phyloP scores from a whole-genome alignment of 176 grass and related monocot genomes.

The Eleusine indica region DNA sequence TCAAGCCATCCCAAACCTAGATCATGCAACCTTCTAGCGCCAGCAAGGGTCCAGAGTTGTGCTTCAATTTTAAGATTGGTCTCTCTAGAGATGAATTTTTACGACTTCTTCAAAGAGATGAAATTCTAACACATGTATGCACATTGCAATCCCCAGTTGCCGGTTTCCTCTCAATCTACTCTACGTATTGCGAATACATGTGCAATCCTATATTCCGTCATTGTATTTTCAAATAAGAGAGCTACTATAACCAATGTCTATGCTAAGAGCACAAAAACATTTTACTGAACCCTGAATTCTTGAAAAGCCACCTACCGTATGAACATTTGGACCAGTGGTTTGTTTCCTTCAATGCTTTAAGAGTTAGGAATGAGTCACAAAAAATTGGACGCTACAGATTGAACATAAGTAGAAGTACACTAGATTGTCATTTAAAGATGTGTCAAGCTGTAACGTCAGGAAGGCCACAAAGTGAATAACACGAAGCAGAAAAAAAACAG shows the following conservation, averaged over 20 bases:
- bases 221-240: not conserved
- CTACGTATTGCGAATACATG: not conserved
- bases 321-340: not conserved
- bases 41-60: too few species aligned
- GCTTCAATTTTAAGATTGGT: too few species aligned
- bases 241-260: not conserved
- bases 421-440: not conserved
- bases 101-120: not conserved
- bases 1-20: too few species aligned
- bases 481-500: not conserved
- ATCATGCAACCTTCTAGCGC: too few species aligned
- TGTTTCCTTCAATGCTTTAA: not conserved
- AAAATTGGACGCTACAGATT: not conserved
- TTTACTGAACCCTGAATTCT: not conserved
- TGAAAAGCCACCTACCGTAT: not conserved
- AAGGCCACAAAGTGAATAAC: not conserved
- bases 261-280: not conserved
- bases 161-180: not conserved
- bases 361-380: not conserved
- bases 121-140: not conserved
- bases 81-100: not conserved
- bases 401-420: not conserved
- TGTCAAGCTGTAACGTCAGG: not conserved
- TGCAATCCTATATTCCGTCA: not conserved
- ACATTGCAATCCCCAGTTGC: not conserved